phyloP scores from a whole-genome alignment of 2,329 filamentous ascomycete genomes.

The Aspergillus fijiensis region DNA sequence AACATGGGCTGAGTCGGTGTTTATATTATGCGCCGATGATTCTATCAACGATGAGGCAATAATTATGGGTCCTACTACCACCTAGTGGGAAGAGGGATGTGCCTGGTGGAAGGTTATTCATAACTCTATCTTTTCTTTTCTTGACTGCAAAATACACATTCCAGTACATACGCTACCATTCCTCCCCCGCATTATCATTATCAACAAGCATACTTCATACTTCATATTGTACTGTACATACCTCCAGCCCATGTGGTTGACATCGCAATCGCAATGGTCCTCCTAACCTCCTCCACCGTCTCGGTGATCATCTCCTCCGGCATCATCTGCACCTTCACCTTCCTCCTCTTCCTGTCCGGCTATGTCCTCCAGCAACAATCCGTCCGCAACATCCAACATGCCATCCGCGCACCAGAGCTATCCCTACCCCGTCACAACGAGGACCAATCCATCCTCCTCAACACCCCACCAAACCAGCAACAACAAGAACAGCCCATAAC shows the following conservation, averaged over 20 bases:
- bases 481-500: neutral
- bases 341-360: conserved; percentile 81
- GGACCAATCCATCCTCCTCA: neutral
- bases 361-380: conserved; percentile 87
- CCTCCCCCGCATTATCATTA: neutral
- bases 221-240: no score
- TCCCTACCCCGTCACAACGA: conserved; percentile 9
- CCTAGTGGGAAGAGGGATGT: no score
- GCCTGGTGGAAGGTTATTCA: no score
- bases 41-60: no score
- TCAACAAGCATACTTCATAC: neutral
- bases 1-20: neutral
- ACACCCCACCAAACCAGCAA: neutral
- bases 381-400: conserved; percentile 70
- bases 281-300: conserved; percentile 46
- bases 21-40: neutral
- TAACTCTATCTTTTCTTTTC: no score
- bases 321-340: conserved; percentile 71
- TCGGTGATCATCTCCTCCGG: conserved; percentile 45
- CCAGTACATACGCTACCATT: neutral
- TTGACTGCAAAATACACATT: no score
- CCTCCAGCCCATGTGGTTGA: no score
- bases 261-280: conserved; percentile 39
- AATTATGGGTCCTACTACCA: no score
- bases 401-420: conserved; percentile 51